Percentiles rank a stretch among this genome's conserved stretches.
phyloP scores from a whole-genome alignment of 768 basidiomycete genomes.

The Sarcodon sp. region DNA sequence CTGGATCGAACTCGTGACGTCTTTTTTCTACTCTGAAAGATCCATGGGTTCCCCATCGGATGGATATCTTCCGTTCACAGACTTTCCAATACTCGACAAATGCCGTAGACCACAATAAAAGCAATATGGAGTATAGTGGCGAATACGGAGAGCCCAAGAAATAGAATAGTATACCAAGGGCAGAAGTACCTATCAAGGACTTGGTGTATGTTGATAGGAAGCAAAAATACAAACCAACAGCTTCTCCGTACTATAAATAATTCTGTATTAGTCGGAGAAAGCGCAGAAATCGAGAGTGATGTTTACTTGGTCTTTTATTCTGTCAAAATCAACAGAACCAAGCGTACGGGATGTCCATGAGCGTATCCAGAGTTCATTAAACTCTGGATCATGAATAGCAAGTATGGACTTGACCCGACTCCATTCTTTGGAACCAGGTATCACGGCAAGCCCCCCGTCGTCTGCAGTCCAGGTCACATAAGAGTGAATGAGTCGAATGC shows the following conservation, averaged over 20 bases:
- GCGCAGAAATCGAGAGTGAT: background rate
- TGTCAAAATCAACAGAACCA: slow-evolving; percentile 50
- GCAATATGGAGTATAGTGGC: slow-evolving; percentile 57
- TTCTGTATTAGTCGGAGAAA: slow-evolving; percentile 6
- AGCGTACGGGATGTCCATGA: slow-evolving; percentile 59
- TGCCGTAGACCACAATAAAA: slow-evolving; percentile 73
- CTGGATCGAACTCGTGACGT: slow-evolving; percentile 40
- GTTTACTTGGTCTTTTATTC: slow-evolving; percentile 59
- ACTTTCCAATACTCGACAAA: slow-evolving; percentile 94
- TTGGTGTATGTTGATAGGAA: slow-evolving; percentile 81
- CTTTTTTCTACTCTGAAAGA: slow-evolving; percentile 67
- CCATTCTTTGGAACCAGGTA: slow-evolving; percentile 62
- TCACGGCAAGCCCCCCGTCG: slow-evolving; percentile 83
- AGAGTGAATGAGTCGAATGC: slow-evolving; percentile 65
- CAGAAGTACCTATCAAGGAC: slow-evolving; percentile 65
- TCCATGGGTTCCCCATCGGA: slow-evolving; percentile 72
- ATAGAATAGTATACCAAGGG: slow-evolving; percentile 57
- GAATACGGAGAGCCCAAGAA: slow-evolving; percentile 64
- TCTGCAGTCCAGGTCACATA: slow-evolving; percentile 54
- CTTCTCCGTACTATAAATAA: slow-evolving; percentile 54
- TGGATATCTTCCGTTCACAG: slow-evolving; percentile 69
- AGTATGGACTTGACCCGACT: slow-evolving; percentile 71
- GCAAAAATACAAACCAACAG: slow-evolving; percentile 77
- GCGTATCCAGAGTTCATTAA: slow-evolving; percentile 71
- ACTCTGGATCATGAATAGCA: slow-evolving; percentile 72